Conservation (phyloP, 179 eudicot species). For the Beta corolliflora region DNA sequence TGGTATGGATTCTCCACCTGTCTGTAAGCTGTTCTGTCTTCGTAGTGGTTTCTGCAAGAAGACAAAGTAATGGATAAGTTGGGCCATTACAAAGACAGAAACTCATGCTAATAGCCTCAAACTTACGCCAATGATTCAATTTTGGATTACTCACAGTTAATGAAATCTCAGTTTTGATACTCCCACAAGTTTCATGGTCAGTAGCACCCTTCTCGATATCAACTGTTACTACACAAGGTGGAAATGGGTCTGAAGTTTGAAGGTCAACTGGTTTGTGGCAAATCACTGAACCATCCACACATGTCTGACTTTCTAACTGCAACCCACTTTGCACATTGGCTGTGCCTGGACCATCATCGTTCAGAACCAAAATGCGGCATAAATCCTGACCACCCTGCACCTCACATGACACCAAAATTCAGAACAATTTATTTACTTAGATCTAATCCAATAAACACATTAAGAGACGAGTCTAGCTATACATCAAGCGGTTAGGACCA, state of each 20-base stretch:
- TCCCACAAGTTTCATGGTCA: slow-evolving; percentile 43
- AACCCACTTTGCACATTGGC: slow-evolving; percentile 35
- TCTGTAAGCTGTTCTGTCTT: slow-evolving; percentile 63
- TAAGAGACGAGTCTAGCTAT: no score
- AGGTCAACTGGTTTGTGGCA: slow-evolving; percentile 41
- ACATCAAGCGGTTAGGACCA: no score
- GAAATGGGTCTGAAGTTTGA: slow-evolving; percentile 38
- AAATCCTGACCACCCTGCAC: slow-evolving; percentile 44
- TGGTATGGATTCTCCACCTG: slow-evolving; percentile 55
- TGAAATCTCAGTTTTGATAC: slow-evolving; percentile 56
- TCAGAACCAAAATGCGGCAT: slow-evolving; percentile 53
- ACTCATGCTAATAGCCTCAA: not conserved
- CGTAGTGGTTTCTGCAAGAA: slow-evolving; percentile 55
- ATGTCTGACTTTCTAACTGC: slow-evolving; percentile 30
- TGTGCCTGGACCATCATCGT: slow-evolving; percentile 39
- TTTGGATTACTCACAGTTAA: slow-evolving; percentile 49
- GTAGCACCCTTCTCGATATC: slow-evolving; percentile 66
- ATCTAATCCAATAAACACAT: not conserved
- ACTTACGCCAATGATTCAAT: not conserved
- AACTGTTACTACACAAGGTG: slow-evolving; percentile 40
- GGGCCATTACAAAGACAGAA: not conserved
- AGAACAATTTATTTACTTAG: not conserved
- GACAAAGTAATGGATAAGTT: slow-evolving; percentile 14
- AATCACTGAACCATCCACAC: slow-evolving; percentile 40
- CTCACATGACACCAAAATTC: not conserved